A percentile compares a stretch with the other conserved stretches of the same genome.
phyloP scores from a whole-genome alignment of 208 protist genomes.

The Leishmania tarentolae region DNA sequence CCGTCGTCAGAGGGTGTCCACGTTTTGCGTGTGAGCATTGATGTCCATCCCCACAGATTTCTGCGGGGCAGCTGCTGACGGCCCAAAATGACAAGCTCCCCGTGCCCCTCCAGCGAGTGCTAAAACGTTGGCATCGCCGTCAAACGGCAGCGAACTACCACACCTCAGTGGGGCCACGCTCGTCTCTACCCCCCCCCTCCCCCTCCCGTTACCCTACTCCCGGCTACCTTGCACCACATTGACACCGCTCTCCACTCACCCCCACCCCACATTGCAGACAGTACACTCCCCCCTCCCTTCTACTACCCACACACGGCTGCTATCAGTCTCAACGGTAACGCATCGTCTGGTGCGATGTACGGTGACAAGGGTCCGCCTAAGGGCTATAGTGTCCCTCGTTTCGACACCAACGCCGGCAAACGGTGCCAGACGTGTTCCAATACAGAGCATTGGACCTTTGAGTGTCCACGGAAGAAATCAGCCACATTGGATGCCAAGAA shows the following conservation, averaged over 20 bases:
- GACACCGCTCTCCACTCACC: neutral
- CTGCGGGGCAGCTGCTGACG: neutral
- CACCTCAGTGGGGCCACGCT: neutral
- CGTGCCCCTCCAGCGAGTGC: neutral
- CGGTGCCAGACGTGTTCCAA: conserved; percentile 74
- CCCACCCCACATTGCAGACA: neutral
- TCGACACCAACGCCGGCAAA: conserved; percentile 33
- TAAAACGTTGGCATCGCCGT: neutral
- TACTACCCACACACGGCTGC: neutral
- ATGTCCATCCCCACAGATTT: neutral
- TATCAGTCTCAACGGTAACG: neutral
- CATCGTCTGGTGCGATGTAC: conserved; percentile 44
- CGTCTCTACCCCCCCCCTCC: neutral
- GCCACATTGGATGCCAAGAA: conserved; percentile 30
- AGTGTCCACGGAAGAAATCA: conserved; percentile 47
- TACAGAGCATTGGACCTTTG: conserved; percentile 80
- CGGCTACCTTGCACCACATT: neutral
- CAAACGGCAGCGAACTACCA: neutral
- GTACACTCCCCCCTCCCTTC: neutral
- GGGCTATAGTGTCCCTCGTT: conserved; percentile 82
- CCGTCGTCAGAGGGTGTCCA: neutral
- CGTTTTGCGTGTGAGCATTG: neutral
- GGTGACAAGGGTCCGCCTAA: conserved; percentile 65
- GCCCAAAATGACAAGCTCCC: neutral
- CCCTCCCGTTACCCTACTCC: neutral